A percentile compares a stretch with the other conserved stretches of the same genome.
Conservation (phyloP, 768 basidiomycete species). For the Pleurotus cornucopiae region DNA sequence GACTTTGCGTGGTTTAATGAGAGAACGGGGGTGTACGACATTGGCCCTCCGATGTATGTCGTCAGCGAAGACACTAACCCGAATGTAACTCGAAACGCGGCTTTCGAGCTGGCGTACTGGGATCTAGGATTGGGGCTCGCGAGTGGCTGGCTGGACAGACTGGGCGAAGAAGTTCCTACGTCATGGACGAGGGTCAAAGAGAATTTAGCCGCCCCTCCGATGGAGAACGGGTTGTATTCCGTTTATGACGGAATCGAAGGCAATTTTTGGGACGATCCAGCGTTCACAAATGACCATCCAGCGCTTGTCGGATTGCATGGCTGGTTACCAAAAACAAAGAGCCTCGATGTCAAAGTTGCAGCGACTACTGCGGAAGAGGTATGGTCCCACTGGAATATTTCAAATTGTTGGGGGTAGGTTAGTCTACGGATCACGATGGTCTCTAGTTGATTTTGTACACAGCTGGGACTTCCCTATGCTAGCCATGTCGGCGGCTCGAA, state of each 20-base stretch:
- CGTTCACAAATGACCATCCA: conserved; percentile 55
- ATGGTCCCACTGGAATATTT: conserved; percentile 50
- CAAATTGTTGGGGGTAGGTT: conserved; percentile 49
- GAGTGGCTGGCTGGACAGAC: conserved; percentile 39
- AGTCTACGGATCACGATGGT: conserved; percentile 7
- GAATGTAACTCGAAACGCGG: conserved; percentile 49
- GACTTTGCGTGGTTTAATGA: conserved; percentile 49
- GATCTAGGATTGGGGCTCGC: conserved; percentile 45
- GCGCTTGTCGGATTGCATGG: conserved; percentile 52
- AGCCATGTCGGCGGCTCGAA: conserved; percentile 57
- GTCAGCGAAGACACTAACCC: conserved; percentile 55
- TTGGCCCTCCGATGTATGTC: conserved; percentile 59
- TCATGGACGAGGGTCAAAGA: conserved; percentile 43
- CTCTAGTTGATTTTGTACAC: not conserved
- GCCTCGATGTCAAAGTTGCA: conserved; percentile 41
- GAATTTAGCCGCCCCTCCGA: conserved; percentile 46
- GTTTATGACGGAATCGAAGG: conserved; percentile 53
- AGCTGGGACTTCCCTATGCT: conserved; percentile 66
- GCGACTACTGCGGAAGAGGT: conserved; percentile 51
- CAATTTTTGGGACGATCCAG: conserved; percentile 48
- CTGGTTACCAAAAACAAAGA: conserved; percentile 50
- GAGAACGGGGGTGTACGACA: conserved; percentile 43
- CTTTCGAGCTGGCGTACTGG: conserved; percentile 61
- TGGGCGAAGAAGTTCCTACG: conserved; percentile 36
- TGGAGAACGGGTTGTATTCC: conserved; percentile 46